phyloP scores from a whole-genome alignment of 306 rosid genomes.

The Acmispon strigosus region DNA sequence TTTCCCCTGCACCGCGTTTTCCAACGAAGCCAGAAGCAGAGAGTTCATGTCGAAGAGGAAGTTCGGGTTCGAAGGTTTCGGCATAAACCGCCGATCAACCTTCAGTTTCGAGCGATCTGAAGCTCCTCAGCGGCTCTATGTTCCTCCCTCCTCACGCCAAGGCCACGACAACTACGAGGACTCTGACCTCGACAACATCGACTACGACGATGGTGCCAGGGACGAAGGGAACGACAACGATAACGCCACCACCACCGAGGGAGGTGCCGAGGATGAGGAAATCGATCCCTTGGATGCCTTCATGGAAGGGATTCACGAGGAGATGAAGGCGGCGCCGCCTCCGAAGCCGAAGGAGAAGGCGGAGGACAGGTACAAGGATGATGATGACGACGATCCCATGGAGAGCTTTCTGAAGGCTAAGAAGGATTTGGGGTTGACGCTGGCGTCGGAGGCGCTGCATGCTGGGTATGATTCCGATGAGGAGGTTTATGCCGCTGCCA shows the following conservation, averaged over 20 bases:
- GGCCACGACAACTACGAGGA: conserved; percentile 83
- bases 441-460: conserved; percentile 79
- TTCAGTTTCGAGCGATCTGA: conserved; percentile 81
- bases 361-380: conserved; percentile 70
- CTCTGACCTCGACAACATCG: conserved; percentile 71
- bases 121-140: conserved; percentile 76
- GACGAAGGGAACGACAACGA: conserved; percentile 11
- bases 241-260: background rate
- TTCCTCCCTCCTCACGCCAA: conserved; percentile 80
- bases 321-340: conserved; percentile 71
- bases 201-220: conserved; percentile 40
- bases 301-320: conserved; percentile 93
- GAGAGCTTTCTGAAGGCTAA: conserved; percentile 87
- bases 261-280: conserved; percentile 45
- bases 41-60: conserved; percentile 75
- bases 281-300: conserved; percentile 90
- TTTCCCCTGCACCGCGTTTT: background rate
- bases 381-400: conserved; percentile 85
- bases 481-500: conserved; percentile 98
- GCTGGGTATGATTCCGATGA: conserved; percentile 96
- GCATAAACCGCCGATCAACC: conserved; percentile 79
- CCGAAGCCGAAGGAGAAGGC: conserved; percentile 62
- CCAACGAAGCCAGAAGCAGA: background rate
- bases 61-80: conserved; percentile 90
- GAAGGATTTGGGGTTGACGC: conserved; percentile 76